These are phyloP conservation scores for Trichoderma sp. DNA, from an alignment of 2,329 filamentous ascomycete species.

Conservation along the genomic window DNA sequence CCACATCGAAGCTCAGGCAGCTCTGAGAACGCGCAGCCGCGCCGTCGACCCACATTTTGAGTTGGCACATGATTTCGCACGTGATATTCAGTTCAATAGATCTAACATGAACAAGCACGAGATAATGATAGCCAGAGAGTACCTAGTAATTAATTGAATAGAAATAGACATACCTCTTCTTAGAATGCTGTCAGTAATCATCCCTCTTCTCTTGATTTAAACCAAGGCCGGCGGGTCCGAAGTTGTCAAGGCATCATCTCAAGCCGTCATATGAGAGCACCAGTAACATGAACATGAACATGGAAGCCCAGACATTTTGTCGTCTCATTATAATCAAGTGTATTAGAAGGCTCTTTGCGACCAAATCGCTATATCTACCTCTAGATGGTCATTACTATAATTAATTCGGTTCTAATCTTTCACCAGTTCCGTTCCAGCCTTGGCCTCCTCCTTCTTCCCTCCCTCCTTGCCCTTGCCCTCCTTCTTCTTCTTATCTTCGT, in stretches of 20 bases:
- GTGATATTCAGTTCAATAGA: not conserved
- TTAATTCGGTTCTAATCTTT: slow-evolving; percentile 13
- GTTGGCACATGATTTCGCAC: not conserved
- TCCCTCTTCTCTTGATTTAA: no score
- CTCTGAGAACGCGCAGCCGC: slow-evolving; percentile 44
- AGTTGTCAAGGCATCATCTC: no score
- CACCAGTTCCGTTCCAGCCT: slow-evolving; percentile 28
- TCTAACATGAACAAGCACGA: not conserved
- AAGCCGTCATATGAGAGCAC: no score
- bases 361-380: not conserved
- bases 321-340: not conserved
- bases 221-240: no score
- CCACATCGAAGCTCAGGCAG: slow-evolving; percentile 43
- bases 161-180: not conserved
- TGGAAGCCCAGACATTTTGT: no score
- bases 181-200: not conserved
- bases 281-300: not conserved
- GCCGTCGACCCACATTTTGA: not conserved
- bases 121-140: not conserved
- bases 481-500: slow-evolving; percentile 54
- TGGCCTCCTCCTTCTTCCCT: slow-evolving; percentile 26
- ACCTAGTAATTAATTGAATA: not conserved
- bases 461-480: slow-evolving; percentile 27
- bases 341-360: not conserved
- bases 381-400: not conserved